Conservation (phyloP, 2,329 filamentous ascomycete species). For the Aspergillus sp. region DNA sequence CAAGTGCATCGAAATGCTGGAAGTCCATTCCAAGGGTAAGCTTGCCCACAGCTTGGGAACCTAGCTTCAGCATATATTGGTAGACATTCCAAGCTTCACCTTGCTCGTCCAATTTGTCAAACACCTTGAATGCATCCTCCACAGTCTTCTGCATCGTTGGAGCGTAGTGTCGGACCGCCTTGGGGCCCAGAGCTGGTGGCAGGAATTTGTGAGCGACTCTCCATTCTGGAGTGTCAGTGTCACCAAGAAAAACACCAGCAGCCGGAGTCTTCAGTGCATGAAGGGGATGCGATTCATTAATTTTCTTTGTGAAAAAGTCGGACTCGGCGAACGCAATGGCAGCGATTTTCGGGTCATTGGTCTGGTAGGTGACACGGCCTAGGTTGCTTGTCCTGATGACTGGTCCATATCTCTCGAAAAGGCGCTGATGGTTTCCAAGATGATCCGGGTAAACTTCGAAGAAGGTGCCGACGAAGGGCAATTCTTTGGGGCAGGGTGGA, state of each 20-base stretch:
- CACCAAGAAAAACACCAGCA: conserved; percentile 33
- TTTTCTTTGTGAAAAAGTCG: conserved; percentile 55
- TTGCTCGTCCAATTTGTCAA: conserved; percentile 48
- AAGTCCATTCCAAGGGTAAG: conserved; percentile 46
- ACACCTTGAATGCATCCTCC: conserved; percentile 49
- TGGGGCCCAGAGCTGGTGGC: conserved; percentile 57
- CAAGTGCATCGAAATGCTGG: conserved; percentile 40
- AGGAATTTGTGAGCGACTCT: conserved; percentile 59
- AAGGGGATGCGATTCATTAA: conserved; percentile 35
- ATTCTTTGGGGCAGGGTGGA: conserved; percentile 18
- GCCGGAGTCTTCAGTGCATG: conserved; percentile 23
- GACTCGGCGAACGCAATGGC: conserved; percentile 49
- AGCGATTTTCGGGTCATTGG: conserved; percentile 50
- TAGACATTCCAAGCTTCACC: conserved; percentile 49
- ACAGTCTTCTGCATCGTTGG: conserved; percentile 58
- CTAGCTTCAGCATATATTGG: conserved; percentile 50
- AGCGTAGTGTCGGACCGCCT: conserved; percentile 60
- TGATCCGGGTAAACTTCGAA: conserved; percentile 58
- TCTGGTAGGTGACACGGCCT: conserved; percentile 50
- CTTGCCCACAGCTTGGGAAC: conserved; percentile 44
- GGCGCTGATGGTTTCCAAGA: conserved; percentile 55
- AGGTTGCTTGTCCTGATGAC: conserved; percentile 54
- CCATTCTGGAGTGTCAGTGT: conserved; percentile 33
- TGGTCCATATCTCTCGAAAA: conserved; percentile 54
- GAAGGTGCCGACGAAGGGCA: conserved; percentile 50